These are phyloP conservation scores for Adenanthera pavonina DNA, from an alignment of 306 rosid genomes.

Conservation along the genomic window DNA sequence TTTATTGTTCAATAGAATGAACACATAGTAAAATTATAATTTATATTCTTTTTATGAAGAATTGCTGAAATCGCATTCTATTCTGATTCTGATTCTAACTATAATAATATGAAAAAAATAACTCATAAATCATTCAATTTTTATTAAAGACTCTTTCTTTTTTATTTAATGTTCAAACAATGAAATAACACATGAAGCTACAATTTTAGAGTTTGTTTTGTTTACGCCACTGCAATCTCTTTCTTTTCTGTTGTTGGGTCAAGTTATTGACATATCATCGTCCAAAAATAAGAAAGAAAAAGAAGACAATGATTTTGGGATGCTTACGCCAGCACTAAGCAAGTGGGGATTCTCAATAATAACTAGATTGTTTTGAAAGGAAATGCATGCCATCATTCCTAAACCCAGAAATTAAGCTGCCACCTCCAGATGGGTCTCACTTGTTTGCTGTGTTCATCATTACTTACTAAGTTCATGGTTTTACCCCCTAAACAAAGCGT, in stretches of 20 bases:
- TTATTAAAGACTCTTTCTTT: neutral
- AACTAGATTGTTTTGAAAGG: constrained; percentile 21
- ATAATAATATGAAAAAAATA: neutral
- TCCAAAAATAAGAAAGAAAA: neutral
- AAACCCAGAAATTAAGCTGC: constrained; percentile 48
- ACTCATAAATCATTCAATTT: neutral
- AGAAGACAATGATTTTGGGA: neutral
- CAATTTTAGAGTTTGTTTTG: neutral
- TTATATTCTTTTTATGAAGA: no score
- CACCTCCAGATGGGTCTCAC: constrained; percentile 51
- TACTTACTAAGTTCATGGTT: constrained; percentile 21
- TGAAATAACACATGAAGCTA: neutral
- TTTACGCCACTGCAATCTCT: neutral
- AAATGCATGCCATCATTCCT: constrained; percentile 43
- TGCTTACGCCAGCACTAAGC: constrained; percentile 39
- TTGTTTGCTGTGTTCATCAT: constrained; percentile 50
- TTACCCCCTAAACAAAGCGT: constrained; percentile 35
- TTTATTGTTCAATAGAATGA: no score
- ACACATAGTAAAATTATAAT: no score
- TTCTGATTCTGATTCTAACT: neutral
- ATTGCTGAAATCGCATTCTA: neutral
- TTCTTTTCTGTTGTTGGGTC: neutral
- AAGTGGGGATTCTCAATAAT: constrained; percentile 38
- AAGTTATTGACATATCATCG: neutral
- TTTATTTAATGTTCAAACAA: no score